Evolutionary conservation across 2,329 filamentous ascomycete species (phyloP), one percentile per base, ranked within the genome.

Genomic region (Sordariomycetes sp.): DNA sequence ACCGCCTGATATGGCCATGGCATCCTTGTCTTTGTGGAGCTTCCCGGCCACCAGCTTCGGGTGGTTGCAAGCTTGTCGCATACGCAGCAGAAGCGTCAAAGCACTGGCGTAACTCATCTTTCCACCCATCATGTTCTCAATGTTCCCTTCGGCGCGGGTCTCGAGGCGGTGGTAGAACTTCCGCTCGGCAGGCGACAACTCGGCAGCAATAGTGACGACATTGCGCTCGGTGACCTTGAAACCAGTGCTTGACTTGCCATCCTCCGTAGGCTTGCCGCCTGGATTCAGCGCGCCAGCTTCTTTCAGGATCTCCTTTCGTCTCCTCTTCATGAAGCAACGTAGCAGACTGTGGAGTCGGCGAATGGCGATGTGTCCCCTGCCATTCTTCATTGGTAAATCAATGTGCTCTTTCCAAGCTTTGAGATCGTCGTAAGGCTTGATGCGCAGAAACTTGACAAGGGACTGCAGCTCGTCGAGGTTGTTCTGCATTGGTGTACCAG

Each of bases 401-500:
- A 98, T 98, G 38, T 93, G 81, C 12, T 88, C 82, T 46, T 90
- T 88, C 90, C 92, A 98, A 39, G 82, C 77, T 8, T 74, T 71
- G 15, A 95, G 66, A 36, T 95, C 79, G 48, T 93, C 81, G 50
- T 92, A 96, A 1, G 92, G 92, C 46, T 84, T 82, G 51, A 98
- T 94, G 12, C 85, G 79, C 24, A 98, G 68, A 56, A 98, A 98
- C 41, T 81, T 85, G 54, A 98, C 86, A 35, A 98, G 64, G 45
- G 86, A 94, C 53, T 98, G 92, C 33, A 98, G 65, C 57, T 98
- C 92, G 44, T 98, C 92, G 6, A 98, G 73, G 48, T 94, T 96
- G 60, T 98, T 98, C 54, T 98, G 92, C 81, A 98, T 87, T 0
- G 92, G 92, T 2, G 92, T 98, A 34, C 92, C 92, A 1, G 88